Evolutionary conservation across 2,329 filamentous ascomycete species (phyloP).

Genomic region (Pseudogymnoascus sp.): DNA sequence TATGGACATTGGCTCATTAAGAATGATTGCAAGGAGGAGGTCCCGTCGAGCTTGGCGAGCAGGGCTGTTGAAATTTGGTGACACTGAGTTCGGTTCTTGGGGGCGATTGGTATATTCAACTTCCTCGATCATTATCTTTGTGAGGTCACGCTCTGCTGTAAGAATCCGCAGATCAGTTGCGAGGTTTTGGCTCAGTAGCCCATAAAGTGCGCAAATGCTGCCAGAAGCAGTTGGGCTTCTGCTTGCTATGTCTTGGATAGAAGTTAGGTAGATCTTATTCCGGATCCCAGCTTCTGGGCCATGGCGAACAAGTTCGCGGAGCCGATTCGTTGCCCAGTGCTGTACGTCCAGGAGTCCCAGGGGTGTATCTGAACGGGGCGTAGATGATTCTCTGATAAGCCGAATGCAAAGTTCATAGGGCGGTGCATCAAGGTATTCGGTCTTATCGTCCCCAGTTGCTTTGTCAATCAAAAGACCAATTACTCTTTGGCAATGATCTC

Average conservation of each 20-base stretch:
- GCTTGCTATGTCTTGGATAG: constrained; percentile 58
- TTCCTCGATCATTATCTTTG: constrained; percentile 55
- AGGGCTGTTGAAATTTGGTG: constrained; percentile 27
- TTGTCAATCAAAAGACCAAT: constrained; percentile 43
- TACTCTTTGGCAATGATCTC: constrained; percentile 52
- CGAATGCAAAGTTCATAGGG: constrained; percentile 53
- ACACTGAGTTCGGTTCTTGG: constrained; percentile 22
- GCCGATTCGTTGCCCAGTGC: constrained; percentile 51
- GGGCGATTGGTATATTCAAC: constrained; percentile 39
- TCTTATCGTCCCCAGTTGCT: constrained; percentile 30
- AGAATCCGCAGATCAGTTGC: constrained; percentile 48
- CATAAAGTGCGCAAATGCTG: constrained; percentile 58
- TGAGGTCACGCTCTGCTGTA: constrained; percentile 52
- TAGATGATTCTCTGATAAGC: constrained; percentile 63
- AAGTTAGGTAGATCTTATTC: constrained; percentile 55
- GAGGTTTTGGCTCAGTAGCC: constrained; percentile 40
- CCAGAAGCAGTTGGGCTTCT: constrained; percentile 60
- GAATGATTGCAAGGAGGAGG: constrained; percentile 50
- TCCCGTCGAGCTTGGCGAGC: constrained; percentile 48
- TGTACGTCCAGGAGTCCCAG: constrained; percentile 56
- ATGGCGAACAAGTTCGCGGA: constrained; percentile 50
- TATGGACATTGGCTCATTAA: constrained; percentile 53
- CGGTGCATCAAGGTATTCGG: constrained; percentile 32
- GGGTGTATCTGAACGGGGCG: constrained; percentile 43
- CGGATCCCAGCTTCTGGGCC: constrained; percentile 51